phyloP scores from a whole-genome alignment of 2,329 filamentous ascomycete species.

The Chlorencoelia australis region DNA sequence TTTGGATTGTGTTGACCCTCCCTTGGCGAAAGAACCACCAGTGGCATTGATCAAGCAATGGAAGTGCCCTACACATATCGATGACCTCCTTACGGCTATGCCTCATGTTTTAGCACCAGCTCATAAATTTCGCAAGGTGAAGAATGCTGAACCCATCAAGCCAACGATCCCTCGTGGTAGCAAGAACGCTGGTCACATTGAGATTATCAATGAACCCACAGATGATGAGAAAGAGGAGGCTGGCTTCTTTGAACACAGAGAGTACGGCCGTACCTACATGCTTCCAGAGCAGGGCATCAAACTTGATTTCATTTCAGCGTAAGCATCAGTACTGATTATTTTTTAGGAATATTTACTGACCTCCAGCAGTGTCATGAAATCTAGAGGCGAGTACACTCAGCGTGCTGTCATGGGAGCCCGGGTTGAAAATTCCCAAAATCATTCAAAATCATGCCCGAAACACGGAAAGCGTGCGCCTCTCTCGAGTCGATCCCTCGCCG shows the following conservation, averaged over 20 bases:
- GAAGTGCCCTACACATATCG: slow-evolving; percentile 81
- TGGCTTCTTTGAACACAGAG: slow-evolving; percentile 47
- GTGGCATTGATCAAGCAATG: slow-evolving; percentile 64
- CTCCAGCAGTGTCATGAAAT: no score
- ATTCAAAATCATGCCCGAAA: background rate
- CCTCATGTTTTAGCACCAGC: slow-evolving; percentile 47
- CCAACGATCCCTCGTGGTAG: slow-evolving; percentile 52
- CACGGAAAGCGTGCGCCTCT: slow-evolving; percentile 5
- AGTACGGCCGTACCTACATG: slow-evolving; percentile 55
- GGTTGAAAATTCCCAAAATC: no score
- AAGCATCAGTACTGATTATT: slow-evolving; percentile 23
- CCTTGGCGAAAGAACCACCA: slow-evolving; percentile 67
- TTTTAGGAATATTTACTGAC: background rate
- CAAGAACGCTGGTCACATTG: slow-evolving; percentile 61
- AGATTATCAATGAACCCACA: slow-evolving; percentile 52
- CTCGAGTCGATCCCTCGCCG: slow-evolving; percentile 32
- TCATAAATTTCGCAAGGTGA: slow-evolving; percentile 52
- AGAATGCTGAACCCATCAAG: slow-evolving; percentile 40
- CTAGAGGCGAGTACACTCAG: no score
- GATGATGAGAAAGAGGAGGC: slow-evolving; percentile 37
- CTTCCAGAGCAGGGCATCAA: slow-evolving; percentile 55
- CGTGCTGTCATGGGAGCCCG: no score
- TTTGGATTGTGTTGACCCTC: slow-evolving; percentile 82
- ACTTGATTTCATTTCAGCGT: slow-evolving; percentile 61
- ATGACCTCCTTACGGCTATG: slow-evolving; percentile 57